These are phyloP conservation scores for Penicillium crystallinum DNA, from an alignment of 495 filamentous ascomycete genomes.

Conservation along the genomic window DNA sequence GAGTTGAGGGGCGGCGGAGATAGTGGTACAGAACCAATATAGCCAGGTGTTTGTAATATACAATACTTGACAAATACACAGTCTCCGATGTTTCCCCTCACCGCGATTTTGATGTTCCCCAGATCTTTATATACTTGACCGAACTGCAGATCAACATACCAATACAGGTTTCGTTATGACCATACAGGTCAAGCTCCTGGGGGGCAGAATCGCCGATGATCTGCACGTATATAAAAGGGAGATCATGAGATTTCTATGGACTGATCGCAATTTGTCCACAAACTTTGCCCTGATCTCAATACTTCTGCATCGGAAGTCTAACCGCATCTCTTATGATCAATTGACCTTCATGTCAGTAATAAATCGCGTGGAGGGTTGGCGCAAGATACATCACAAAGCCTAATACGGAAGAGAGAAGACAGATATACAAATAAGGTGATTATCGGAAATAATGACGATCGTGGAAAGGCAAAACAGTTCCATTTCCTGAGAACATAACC, in stretches of 20 bases:
- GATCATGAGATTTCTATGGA: conserved; percentile 5
- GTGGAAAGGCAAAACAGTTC: background rate
- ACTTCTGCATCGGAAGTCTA: background rate
- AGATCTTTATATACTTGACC: background rate
- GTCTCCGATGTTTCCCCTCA: background rate
- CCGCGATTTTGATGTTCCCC: background rate
- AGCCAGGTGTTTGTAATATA: background rate
- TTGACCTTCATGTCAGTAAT: conserved; percentile 12
- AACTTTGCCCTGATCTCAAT: background rate
- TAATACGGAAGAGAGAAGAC: conserved; percentile 11
- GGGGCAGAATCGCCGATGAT: conserved; percentile 3
- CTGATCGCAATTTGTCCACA: background rate
- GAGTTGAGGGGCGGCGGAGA: conserved; percentile 11
- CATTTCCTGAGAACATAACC: conserved; percentile 6
- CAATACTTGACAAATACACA: conserved; percentile 1
- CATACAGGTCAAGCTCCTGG: conserved; percentile 3
- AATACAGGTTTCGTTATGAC: background rate
- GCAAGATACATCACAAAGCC: conserved; percentile 26
- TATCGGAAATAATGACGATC: background rate
- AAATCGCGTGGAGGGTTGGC: conserved; percentile 19
- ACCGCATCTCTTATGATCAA: background rate
- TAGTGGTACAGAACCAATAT: conserved; percentile 4
- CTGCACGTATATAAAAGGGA: conserved; percentile 3
- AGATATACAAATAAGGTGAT: conserved; percentile 1
- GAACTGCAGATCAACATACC: background rate